Evolutionary conservation across 306 rosid genomes (phyloP), one percentile per base, ranked within the genome.

Genomic region (Medicago arabica): DNA sequence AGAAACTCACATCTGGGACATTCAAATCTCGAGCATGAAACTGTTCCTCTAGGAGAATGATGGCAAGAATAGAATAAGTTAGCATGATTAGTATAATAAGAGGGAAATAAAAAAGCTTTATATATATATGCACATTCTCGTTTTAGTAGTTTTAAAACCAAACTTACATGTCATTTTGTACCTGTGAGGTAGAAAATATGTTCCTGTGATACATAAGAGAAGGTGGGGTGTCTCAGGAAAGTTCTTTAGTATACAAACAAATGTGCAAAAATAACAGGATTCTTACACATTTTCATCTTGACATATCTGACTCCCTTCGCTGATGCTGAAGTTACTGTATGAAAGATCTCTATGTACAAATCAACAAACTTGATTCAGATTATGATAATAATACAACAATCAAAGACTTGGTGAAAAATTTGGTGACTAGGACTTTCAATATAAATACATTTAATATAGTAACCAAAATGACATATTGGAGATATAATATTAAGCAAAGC

Each of bases 261-360:
- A 47, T 10, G 28, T 41, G 53, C 9, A 55, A 9, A 73, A 36
- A 34, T 61, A 17, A 25, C 72, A 41, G 66, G 6, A 34, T 60
- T 71, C 96, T 88, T 87, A 91, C 96, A 77, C 63, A 2, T 38
- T 72, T 68, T 62, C 72, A 7, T 31, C 4, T 41, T 65, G 60
- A 75, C 96, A 91, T 72, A 49, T 14, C 17, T 17, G 47, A 15
- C 19, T 76, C 39, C 25, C 71, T 19, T 73, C 36, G 63, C 14
- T 62, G 5, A 10, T 7, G 46, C 83, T 82, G 63, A 91, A 80
- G 77, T 83, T 82, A 76, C 89, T 91, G 65, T 85, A 91, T 59
- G 97, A 89, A 75, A 91, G 67, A 85, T 91, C 97, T 55, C 97
- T 91, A 71, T 16, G 28, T 28, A 71, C 75, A 80, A 71, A 51